phyloP scores from a whole-genome alignment of 2,329 filamentous ascomycete species.

The Alternaria sp. region DNA sequence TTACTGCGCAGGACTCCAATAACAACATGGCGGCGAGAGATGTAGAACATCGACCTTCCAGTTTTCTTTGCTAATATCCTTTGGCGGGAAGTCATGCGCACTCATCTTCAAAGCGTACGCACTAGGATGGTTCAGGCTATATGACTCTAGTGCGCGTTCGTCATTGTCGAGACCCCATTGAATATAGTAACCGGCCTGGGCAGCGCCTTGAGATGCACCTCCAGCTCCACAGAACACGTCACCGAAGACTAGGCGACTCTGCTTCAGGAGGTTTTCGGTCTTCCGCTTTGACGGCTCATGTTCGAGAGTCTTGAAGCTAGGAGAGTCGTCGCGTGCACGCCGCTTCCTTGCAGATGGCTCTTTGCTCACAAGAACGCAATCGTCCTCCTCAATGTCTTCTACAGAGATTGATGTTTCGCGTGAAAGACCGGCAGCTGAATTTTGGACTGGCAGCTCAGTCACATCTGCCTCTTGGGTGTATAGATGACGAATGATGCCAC shows the following conservation, averaged over 20 bases:
- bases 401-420: background rate
- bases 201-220: constrained; percentile 34
- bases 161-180: constrained; percentile 32
- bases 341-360: background rate
- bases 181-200: constrained; percentile 23
- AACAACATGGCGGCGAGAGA: constrained; percentile 31
- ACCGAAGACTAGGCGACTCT: constrained; percentile 17
- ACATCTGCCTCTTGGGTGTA: constrained; percentile 9
- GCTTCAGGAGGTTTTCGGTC: background rate
- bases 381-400: background rate
- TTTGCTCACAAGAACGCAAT: background rate
- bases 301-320: background rate
- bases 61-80: background rate
- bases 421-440: background rate
- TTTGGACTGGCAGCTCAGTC: background rate
- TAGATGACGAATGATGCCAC: constrained; percentile 16
- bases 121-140: constrained; percentile 20
- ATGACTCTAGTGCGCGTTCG: constrained; percentile 24
- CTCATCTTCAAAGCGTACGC: constrained; percentile 20
- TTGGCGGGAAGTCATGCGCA: constrained; percentile 27
- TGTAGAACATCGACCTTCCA: constrained; percentile 29
- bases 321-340: background rate
- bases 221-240: constrained; percentile 38
- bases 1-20: constrained; percentile 31
- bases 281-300: background rate